A percentile compares a stretch with the other conserved stretches of the same genome.
Evolutionary conservation across 257 asterid genomes (phyloP).

Genomic region (Solanum appendiculatum): DNA sequence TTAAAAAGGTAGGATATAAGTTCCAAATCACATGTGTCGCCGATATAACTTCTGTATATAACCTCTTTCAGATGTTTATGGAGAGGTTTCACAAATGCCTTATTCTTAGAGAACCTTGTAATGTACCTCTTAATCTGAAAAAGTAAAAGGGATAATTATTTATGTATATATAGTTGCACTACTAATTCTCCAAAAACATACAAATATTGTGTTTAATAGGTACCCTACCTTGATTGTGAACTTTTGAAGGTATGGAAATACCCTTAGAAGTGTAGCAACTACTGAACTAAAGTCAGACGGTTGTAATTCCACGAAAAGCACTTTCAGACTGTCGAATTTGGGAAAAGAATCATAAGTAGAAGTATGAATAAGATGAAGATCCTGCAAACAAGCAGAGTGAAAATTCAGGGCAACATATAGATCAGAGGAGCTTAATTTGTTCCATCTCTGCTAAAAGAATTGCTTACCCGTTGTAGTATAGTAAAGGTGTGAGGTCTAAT

Average conservation of each 20-base stretch:
- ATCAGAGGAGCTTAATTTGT: background rate
- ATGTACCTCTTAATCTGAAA: background rate
- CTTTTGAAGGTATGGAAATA: background rate
- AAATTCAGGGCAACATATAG: background rate
- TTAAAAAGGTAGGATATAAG: background rate
- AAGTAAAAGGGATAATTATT: background rate
- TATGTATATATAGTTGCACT: background rate
- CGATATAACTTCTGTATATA: background rate
- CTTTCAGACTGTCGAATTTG: background rate
- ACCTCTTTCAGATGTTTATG: background rate
- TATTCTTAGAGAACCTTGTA: background rate
- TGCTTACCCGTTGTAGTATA: background rate
- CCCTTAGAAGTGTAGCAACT: background rate
- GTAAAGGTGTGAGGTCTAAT: background rate
- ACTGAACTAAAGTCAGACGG: too few species aligned
- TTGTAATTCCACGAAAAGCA: background rate
- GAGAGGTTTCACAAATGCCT: background rate
- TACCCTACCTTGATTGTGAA: background rate
- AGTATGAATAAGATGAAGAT: background rate
- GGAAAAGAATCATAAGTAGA: background rate
- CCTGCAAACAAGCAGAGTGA: background rate
- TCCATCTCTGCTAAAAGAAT: background rate
- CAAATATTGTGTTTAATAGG: background rate
- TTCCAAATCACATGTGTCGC: background rate
- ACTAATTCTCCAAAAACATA: background rate